Base-by-base conservation (phyloP, 352 stramenopile species). In the Elongisporangium anandrum region DNA sequence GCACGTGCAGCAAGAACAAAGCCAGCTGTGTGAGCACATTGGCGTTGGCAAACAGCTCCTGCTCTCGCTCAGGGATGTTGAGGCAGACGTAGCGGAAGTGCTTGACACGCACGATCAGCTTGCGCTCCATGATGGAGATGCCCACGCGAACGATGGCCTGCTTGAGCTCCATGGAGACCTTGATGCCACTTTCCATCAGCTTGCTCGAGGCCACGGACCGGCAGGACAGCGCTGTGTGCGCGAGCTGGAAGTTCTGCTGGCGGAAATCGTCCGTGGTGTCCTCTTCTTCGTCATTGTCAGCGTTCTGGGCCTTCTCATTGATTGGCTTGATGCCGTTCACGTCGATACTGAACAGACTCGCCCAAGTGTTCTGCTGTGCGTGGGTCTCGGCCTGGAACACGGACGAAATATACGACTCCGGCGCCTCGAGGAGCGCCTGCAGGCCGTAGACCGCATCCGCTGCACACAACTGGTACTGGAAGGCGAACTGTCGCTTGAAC, bases 21-120 rank as follows among this genome's bases (percentile, higher is more conserved):
- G 95, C 94, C 16, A 99, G 75, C 50, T 97, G 90, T 15, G 89
- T 97, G 41, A 99, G 69, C 15, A 97, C 92, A 22, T 97, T 87
- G 5, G 96, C 92, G 63, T 98, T 97, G 8, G 92, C 83, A 66
- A 99, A 98, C 8, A 98, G 68, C 52, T 88, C 70, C 55, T 93
- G 80, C 34, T 95, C 88, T 21, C 82, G 71, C 52, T 96, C 85
- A 0, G 78, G 72, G 0, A 95, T 85, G 39, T 95, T 89, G 20
- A 99, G 66, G 56, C 97, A 98, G 5, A 97, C 95, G 70, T 99
- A 99, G 15, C 97, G 94, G 64, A 99, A 99, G 70, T 99, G 94
- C 65, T 96, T 98, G 12, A 98, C 89, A 8, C 93, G 81, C 17
- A 95, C 92, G 16, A 99, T 96, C 23, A 95, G 87, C 60, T 97